Percentiles rank a stretch among this genome's conserved stretches.
Evolutionary conservation across 257 asterid genomes (phyloP).

Genomic region (Datura wrightii): DNA sequence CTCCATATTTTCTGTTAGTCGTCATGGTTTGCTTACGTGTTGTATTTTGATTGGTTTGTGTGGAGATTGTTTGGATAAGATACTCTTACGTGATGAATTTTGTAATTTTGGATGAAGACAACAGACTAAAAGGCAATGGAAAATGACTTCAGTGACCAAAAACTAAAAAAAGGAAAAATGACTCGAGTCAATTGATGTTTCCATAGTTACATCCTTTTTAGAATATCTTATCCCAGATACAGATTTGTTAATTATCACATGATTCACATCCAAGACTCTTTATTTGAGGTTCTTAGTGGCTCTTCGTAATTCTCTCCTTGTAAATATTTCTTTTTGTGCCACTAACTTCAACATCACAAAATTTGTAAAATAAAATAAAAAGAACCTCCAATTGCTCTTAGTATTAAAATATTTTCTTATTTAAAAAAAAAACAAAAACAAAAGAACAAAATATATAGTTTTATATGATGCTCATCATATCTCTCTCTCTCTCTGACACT

Average conservation of each 20-base stretch:
- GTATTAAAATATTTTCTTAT: no score
- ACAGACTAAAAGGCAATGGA: slow-evolving; percentile 18
- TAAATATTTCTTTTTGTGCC: not conserved
- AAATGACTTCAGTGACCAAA: slow-evolving; percentile 20
- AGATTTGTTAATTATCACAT: slow-evolving; percentile 18
- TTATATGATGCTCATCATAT: not conserved
- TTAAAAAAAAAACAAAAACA: not conserved
- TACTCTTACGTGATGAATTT: slow-evolving; percentile 19
- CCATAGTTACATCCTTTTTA: slow-evolving; percentile 12
- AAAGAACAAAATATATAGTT: not conserved
- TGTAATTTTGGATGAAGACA: slow-evolving; percentile 31
- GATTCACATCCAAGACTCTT: slow-evolving; percentile 19
- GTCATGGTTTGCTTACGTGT: slow-evolving; percentile 29
- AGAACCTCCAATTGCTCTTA: not conserved
- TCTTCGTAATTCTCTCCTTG: not conserved
- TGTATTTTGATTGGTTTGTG: slow-evolving; percentile 25
- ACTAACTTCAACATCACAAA: not conserved
- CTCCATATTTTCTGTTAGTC: slow-evolving; percentile 8
- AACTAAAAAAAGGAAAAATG: not conserved
- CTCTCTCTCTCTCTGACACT: not conserved
- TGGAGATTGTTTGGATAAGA: slow-evolving; percentile 37
- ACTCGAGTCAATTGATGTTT: not conserved
- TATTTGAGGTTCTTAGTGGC: not conserved
- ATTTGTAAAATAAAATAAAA: no score
- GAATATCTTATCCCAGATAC: not conserved